Percentiles rank a stretch among this genome's conserved stretches.
Evolutionary conservation across 2,329 filamentous ascomycete species (phyloP).

Genomic region (Annulohypoxylon truncatum): DNA sequence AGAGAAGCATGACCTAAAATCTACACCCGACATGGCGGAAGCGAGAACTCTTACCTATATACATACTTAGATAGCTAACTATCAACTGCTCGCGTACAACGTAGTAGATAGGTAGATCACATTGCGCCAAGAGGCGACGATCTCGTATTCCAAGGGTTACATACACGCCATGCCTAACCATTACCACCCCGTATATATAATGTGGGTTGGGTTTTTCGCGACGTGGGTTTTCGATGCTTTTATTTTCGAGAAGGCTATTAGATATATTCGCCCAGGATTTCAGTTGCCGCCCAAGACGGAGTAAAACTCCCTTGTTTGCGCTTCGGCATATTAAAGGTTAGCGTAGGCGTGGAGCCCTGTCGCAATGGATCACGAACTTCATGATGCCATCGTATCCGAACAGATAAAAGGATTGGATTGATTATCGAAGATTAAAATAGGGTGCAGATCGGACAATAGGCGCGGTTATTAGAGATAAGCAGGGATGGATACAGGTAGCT

Average conservation of each 20-base stretch:
- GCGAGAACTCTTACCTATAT: conserved; percentile 6
- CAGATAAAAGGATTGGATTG: not conserved
- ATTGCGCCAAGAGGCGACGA: conserved; percentile 22
- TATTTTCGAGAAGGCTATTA: not conserved
- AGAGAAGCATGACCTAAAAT: not conserved
- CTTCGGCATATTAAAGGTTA: not conserved
- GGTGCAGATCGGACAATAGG: not conserved
- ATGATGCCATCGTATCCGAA: conserved; percentile 14
- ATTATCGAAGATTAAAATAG: not conserved
- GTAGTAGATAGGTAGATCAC: not conserved
- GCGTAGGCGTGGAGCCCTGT: conserved; percentile 2
- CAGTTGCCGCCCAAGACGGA: conserved; percentile 4
- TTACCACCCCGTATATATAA: conserved; percentile 31
- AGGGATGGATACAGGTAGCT: no score
- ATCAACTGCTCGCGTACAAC: not conserved
- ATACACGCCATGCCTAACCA: conserved; percentile 10
- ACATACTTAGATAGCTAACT: not conserved
- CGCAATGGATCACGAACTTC: not conserved
- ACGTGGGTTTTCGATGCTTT: conserved; percentile 23
- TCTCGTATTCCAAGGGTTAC: conserved; percentile 35
- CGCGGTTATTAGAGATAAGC: not conserved
- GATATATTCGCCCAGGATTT: not conserved
- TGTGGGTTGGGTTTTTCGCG: conserved; percentile 18
- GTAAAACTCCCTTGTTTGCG: not conserved
- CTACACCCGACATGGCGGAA: conserved; percentile 1